Base-by-base conservation (phyloP, 140 eudicot species). In the Anethum foeniculum region DNA sequence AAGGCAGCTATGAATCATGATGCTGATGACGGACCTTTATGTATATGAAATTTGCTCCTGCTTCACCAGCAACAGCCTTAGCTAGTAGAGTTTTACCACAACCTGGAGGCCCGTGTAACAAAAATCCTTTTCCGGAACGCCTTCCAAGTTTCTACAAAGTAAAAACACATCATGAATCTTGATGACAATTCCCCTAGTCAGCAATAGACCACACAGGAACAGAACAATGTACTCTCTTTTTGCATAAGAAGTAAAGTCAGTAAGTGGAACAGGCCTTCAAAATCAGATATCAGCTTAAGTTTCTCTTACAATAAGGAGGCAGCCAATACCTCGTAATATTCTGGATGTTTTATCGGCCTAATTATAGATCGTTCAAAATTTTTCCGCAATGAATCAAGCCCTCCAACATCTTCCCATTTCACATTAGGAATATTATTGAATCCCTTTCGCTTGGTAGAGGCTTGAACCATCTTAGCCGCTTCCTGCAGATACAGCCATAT, bases 51-150 rank as follows among this genome's bases (percentile, higher is more conserved):
- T 86, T 95, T 23, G 97, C 97, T 79, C 99, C 97, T 4, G 99
- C 97, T 88, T 92, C 99, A 79, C 88, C 92, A 79, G 99, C 99
- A 79, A 95, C 97, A 65, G 99, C 99, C 85, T 92, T 90, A 74
- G 99, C 97, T 82, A 95, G 92, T 77, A 92, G 85, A 67, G 97
- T 92, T 86, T 95, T 95, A 43, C 99, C 99, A 77, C 99, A 95
- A 75, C 99, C 99, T 28, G 99, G 99, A 77, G 99, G 99, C 60
- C 99, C 99, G 62, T 89, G 91, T 34, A 95, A 97, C 90, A 95
- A 86, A 87, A 92, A 89, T 47, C 98, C 98, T 0, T 88, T 88
- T 89, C 96, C 21, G 85, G 52, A 51, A 82, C 87, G 86, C 79
- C 90, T 81, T 71, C 98, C 98, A 52, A 79, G 80, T 46, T 86